A percentile compares a stretch with the other conserved stretches of the same genome.
phyloP scores from a whole-genome alignment of 2,329 filamentous ascomycete genomes.

The Seiridium cupressi region DNA sequence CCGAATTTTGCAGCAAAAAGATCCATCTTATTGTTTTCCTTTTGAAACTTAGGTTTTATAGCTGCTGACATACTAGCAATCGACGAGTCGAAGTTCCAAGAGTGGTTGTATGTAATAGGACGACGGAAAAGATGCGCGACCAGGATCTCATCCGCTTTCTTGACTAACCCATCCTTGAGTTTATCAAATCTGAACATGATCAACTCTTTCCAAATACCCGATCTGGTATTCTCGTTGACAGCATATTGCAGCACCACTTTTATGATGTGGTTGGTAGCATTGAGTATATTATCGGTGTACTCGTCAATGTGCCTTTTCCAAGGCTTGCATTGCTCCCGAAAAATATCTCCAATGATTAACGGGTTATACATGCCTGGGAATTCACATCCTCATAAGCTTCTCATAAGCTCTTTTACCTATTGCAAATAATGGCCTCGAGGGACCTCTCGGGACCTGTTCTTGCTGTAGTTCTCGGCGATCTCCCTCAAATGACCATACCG shows the following conservation, averaged over 20 bases:
- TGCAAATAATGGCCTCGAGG: constrained; percentile 15
- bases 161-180: constrained; percentile 14
- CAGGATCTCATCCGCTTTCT: constrained; percentile 26
- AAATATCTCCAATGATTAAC: constrained; percentile 30
- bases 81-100: constrained; percentile 19
- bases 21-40: too few relatives aligned
- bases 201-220: constrained; percentile 15
- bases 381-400: constrained; percentile 28
- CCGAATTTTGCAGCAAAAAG: too few relatives aligned
- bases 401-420: constrained; percentile 24
- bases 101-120: constrained; percentile 39
- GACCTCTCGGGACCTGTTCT: constrained; percentile 7
- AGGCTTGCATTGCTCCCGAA: constrained; percentile 27
- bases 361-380: constrained; percentile 34
- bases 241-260: constrained; percentile 18
- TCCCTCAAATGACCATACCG: constrained; percentile 15
- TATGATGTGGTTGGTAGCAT: constrained; percentile 14
- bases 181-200: constrained; percentile 19
- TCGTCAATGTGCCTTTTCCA: constrained; percentile 22
- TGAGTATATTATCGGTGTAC: constrained; percentile 16
- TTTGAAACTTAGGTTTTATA: too few relatives aligned
- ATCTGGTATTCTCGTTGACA: constrained; percentile 18
- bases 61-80: too few relatives aligned
- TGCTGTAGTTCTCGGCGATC: constrained; percentile 7
- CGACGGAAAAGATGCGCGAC: constrained; percentile 24